Evolutionary conservation across 345 rosid species (phyloP), one percentile per base, ranked within the genome.

Genomic region (Lepidium didymum): DNA sequence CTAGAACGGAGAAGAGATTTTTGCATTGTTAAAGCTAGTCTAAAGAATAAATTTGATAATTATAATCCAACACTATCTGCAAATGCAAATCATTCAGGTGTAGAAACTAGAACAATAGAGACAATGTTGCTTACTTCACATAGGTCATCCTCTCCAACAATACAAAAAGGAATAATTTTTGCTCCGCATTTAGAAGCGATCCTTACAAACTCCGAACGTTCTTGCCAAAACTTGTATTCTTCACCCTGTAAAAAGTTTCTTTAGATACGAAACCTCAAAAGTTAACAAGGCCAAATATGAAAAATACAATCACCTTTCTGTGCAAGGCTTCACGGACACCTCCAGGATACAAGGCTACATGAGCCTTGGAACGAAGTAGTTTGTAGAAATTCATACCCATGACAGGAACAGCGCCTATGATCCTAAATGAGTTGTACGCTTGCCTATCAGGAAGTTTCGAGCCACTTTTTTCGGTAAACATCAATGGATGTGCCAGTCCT

Each of bases 141-240:
- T n/a, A 86, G 4, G 72, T 90, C 95, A 68, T 90, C 97, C 74
- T 87, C 97, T 80, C 97, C 97, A 23, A 87, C 86, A 4, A 64
- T 60, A 1, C 87, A 87, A 38, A 85, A 87, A 61, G 97, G 95
- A 53, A 90, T 74, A 45, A 87, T 90, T 46, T 82, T 90, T 57
- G 95, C 90, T 40, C 90, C 95, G 64, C 86, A 85, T 62, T 76
- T 82, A 16, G 97, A 82, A 25, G 95, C 92, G 70, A 84, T 76
- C 62, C 92, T 87, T 9, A 86, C 85, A 67, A 90, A 87, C 73
- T 90, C 97, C 3, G 82, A 76, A 16, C 75, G 87, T 42, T 87
- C 84, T 7, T n/a, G n/a, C n/a, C n/a, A n/a, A n/a, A 86, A 53
- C 79, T 84, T 86, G 55, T 87, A 83, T 59, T 80, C 85, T 81